phyloP scores from a whole-genome alignment of 2,329 filamentous ascomycete genomes.

The Xylariales sp. region DNA sequence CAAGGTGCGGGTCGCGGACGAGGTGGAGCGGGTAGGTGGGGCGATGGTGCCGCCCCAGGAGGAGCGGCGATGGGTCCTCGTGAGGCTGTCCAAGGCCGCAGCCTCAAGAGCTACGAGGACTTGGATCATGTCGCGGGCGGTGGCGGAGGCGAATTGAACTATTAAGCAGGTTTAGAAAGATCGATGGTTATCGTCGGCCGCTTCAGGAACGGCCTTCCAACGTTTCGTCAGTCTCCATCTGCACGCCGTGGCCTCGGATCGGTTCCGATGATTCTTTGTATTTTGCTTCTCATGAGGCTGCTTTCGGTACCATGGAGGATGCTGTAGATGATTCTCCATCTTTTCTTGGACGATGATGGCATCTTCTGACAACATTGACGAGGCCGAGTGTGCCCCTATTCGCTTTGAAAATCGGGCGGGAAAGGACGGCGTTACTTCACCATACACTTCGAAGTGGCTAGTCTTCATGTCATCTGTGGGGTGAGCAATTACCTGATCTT shows the following conservation, averaged over 20 bases:
- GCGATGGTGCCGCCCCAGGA: conserved; percentile 68
- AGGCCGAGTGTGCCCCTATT: background rate
- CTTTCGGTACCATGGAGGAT: background rate
- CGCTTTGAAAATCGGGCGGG: background rate
- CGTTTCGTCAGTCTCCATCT: background rate
- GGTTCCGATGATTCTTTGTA: background rate
- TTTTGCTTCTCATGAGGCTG: conserved; percentile 1
- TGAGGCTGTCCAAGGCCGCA: conserved; percentile 88
- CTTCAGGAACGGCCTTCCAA: background rate
- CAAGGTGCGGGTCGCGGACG: conserved; percentile 49
- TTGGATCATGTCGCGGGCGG: conserved; percentile 77
- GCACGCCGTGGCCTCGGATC: background rate
- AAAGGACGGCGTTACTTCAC: too few species aligned
- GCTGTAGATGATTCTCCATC: background rate
- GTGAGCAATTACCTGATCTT: background rate
- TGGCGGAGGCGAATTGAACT: conserved; percentile 83
- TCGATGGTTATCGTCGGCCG: background rate
- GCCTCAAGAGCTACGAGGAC: conserved; percentile 95
- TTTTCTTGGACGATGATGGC: background rate
- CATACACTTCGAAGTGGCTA: too few species aligned
- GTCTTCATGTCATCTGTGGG: background rate
- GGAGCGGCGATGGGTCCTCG: conserved; percentile 76
- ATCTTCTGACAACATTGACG: background rate
- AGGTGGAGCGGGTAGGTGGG: conserved; percentile 56
- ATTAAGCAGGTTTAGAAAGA: conserved; percentile 44